Evolutionary conservation across 495 filamentous ascomycete genomes (phyloP).

Genomic region (Penicillium nucicola): DNA sequence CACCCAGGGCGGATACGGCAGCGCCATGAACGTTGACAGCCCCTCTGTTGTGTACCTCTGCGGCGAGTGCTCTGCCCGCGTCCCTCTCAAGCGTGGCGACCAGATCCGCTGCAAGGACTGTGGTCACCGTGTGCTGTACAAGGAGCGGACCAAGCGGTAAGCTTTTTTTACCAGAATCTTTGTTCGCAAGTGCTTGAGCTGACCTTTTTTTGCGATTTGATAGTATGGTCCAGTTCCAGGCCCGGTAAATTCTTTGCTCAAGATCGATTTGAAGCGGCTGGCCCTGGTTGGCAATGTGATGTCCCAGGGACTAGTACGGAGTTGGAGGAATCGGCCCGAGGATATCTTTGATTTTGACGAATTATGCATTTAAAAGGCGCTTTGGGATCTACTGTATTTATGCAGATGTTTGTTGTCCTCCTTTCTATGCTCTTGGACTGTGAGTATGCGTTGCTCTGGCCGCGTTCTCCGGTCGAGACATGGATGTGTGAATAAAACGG

Average conservation of each 20-base stretch:
- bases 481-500: background rate
- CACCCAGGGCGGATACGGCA: constrained; percentile 21
- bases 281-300: background rate
- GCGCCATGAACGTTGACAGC: constrained; percentile 28
- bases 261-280: background rate
- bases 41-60: constrained; percentile 78
- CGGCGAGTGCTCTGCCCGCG: constrained; percentile 85
- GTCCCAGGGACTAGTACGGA: constrained; percentile 1
- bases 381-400: constrained; percentile 18
- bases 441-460: background rate
- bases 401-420: background rate
- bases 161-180: constrained; percentile 20
- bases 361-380: constrained; percentile 31
- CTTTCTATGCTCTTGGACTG: constrained; percentile 1
- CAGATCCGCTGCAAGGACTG: constrained; percentile 95
- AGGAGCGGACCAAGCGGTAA: constrained; percentile 95
- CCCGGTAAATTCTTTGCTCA: constrained; percentile 51
- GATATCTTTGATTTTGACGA: constrained; percentile 11
- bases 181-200: constrained; percentile 9
- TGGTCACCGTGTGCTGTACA: constrained; percentile 93
- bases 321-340: constrained; percentile 11
- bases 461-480: background rate
- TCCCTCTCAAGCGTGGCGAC: constrained; percentile 77
- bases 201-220: constrained; percentile 7
- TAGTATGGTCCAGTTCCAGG: constrained; percentile 98